Base-by-base conservation (phyloP, 495 filamentous ascomycete genomes). In the Neurospora tetrasperma region DNA sequence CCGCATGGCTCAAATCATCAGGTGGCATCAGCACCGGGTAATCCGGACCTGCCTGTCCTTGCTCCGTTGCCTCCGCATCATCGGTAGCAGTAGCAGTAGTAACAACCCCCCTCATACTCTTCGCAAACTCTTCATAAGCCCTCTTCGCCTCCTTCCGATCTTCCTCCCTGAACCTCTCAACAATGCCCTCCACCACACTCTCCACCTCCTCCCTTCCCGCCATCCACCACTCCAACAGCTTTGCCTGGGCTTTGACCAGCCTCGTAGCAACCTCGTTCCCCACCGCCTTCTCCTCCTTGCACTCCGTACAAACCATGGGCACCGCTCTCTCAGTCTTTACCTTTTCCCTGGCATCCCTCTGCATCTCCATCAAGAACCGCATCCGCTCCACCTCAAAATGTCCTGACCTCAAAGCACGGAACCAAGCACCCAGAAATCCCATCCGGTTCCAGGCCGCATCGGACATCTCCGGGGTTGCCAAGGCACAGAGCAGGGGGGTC, bases 401-500 rank as follows among this genome's bases (percentile, higher is more conserved):
- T 31, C 54, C 27, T 11, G 48, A 38, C 54, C 31, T 31, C 27
- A 35, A 14, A 7, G 54, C 27, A 18, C 27, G 54, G 54, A 66
- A 66, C 54, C 54, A 66, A 38, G 54, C 54, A 66, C 23, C 54
- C 1, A 66, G 27, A 0, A 66, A 66, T 3, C 54, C 23, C 54
- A 66, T 35, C 23, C 23, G 0, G 14, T 66, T 66, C 54, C 54
- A 66, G 14, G 23, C 14, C 1, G 23, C 31, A 1, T 31, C 54
- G 2, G 5, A 7, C 14, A 66, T 66, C 6, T 66, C 54, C 2
- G 54, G 54, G 0, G 54, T 66, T 0, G 23, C 54, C 6, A 66
- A 0, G 0, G 54, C 54, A 1, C 14, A 7, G 2, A 66, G 4
- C 5, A 66, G 54, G 0, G 27, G 54, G 0, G 12, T 38, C 0